phyloP scores from a whole-genome alignment of 2,329 filamentous ascomycete species.

The Aspergillus proliferans region DNA sequence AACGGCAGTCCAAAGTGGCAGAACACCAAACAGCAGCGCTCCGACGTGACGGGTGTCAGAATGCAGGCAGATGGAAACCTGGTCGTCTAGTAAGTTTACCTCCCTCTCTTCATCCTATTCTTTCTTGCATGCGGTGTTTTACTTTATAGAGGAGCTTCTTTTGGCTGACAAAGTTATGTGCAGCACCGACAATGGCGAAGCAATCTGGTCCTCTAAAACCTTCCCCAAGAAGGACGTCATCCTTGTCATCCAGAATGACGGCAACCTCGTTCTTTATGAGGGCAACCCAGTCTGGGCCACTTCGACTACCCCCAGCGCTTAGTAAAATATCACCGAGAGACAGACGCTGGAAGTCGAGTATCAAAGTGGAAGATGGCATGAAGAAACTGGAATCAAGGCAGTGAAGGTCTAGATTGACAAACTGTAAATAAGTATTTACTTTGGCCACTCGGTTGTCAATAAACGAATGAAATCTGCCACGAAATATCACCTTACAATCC shows the following conservation, averaged over 20 bases:
- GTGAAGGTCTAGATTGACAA: not conserved
- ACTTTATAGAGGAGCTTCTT: not conserved
- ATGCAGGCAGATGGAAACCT: conserved; percentile 1
- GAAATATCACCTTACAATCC: not conserved
- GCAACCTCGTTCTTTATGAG: conserved; percentile 1
- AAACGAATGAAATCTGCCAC: not conserved
- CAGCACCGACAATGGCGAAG: not conserved
- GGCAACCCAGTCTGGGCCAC: conserved; percentile 1
- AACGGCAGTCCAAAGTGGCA: not conserved
- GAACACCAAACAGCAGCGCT: conserved; percentile 1
- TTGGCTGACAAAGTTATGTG: not conserved
- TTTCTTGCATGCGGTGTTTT: not conserved
- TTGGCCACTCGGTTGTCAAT: not conserved
- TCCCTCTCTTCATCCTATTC: not conserved
- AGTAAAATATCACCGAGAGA: not conserved
- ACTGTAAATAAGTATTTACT: not conserved
- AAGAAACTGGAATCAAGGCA: not conserved
- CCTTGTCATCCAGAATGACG: conserved; percentile 1
- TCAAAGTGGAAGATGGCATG: not conserved
- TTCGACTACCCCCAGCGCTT: not conserved
- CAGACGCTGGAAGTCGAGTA: not conserved
- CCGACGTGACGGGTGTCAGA: not conserved
- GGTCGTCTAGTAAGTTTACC: not conserved
- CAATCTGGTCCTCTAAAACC: not conserved
- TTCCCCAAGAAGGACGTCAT: not conserved